phyloP scores from a whole-genome alignment of 805 yeast genomes.

The Candida michaelii region DNA sequence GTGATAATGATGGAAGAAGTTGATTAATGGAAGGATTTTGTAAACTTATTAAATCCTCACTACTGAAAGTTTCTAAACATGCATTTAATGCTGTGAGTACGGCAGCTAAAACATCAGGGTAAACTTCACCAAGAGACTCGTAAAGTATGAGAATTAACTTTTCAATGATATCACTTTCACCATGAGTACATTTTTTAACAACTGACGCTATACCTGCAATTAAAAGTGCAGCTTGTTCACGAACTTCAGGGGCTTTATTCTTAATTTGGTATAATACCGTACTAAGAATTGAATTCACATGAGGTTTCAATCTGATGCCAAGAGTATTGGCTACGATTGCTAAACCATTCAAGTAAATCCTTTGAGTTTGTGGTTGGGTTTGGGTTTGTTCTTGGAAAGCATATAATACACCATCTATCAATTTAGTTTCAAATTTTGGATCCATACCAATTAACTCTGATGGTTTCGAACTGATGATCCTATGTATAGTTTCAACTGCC shows the following conservation, averaged over 20 bases:
- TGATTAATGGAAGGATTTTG: conserved; percentile 74
- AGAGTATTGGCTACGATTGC: conserved; percentile 62
- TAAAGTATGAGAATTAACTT: conserved; percentile 75
- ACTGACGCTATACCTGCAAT: conserved; percentile 66
- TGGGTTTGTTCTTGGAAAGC: conserved; percentile 78
- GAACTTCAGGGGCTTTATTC: conserved; percentile 65
- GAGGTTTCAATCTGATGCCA: conserved; percentile 66
- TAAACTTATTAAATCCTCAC: conserved; percentile 52
- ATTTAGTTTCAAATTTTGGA: conserved; percentile 57
- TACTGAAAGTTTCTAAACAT: conserved; percentile 61
- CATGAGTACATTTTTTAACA: conserved; percentile 55
- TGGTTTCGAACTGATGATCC: conserved; percentile 44
- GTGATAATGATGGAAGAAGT: conserved; percentile 83
- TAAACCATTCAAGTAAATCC: conserved; percentile 57
- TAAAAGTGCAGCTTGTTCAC: conserved; percentile 84
- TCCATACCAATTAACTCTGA: conserved; percentile 52
- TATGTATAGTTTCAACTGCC: conserved; percentile 71
- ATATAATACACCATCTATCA: conserved; percentile 77
- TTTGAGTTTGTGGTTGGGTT: conserved; percentile 49
- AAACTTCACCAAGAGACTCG: conserved; percentile 92
- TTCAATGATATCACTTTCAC: conserved; percentile 61
- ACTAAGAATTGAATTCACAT: conserved; percentile 68
- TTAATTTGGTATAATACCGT: conserved; percentile 71
- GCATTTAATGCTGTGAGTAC: conserved; percentile 67
- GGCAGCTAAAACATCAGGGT: conserved; percentile 91